Conservation (phyloP, 2,329 filamentous ascomycete genomes). For the Trichoderma hamatum region DNA sequence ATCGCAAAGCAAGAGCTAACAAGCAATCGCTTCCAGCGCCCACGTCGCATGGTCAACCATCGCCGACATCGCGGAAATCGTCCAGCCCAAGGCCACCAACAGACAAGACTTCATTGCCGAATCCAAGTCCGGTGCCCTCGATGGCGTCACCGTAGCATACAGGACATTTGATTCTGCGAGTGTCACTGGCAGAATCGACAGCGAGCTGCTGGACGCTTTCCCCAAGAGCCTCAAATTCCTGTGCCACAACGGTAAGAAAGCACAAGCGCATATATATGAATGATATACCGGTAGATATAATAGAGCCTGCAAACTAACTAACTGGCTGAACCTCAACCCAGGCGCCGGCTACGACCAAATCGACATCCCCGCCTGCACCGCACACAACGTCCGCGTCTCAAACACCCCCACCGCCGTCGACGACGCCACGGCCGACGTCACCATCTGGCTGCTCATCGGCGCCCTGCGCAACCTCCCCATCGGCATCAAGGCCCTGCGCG, state of each 20-base stretch:
- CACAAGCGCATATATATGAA: not conserved
- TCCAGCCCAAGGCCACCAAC: conserved; percentile 62
- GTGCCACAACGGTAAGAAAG: conserved; percentile 59
- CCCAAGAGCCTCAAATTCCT: conserved; percentile 60
- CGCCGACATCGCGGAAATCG: conserved; percentile 63
- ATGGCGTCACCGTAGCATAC: conserved; percentile 67
- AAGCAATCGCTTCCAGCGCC: conserved; percentile 52
- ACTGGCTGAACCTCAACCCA: conserved; percentile 37
- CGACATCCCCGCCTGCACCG: conserved; percentile 71
- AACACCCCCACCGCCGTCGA: conserved; percentile 82
- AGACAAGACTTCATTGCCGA: conserved; percentile 71
- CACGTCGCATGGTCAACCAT: conserved; percentile 66
- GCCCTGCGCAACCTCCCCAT: conserved; percentile 74
- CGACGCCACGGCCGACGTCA: conserved; percentile 80
- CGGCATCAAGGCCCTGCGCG: conserved; percentile 66
- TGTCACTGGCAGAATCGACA: conserved; percentile 71
- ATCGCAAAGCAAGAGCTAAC: not conserved
- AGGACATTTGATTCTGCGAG: conserved; percentile 68
- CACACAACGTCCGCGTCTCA: conserved; percentile 68
- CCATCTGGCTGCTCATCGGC: conserved; percentile 79
- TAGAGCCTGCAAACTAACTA: not conserved
- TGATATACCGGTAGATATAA: not conserved
- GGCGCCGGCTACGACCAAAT: conserved; percentile 87
- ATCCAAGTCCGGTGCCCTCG: conserved; percentile 65
- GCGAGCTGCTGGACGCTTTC: conserved; percentile 64